Evolutionary conservation across 192 early-diverging fungal genomes (phyloP).

Genomic region (Phycomyces blakesleeanus): DNA sequence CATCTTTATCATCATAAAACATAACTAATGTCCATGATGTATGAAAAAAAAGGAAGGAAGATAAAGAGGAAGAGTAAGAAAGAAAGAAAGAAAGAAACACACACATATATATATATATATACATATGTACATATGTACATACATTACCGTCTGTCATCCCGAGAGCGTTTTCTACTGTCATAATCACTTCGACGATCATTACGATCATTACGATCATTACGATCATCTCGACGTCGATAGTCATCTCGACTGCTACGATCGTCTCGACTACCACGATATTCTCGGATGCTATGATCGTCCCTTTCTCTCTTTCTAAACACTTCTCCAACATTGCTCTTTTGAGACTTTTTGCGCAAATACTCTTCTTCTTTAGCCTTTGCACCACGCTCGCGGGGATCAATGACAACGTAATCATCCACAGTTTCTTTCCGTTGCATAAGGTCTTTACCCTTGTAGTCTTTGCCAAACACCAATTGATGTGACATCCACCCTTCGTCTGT

Average conservation of each 20-base stretch:
- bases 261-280: not conserved
- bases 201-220: not conserved
- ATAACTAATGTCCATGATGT: no score
- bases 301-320: conserved; percentile 12
- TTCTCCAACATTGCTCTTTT: conserved; percentile 11
- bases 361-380: conserved; percentile 19
- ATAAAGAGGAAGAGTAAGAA: no score
- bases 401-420: conserved; percentile 64
- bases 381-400: conserved; percentile 53
- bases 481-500: conserved; percentile 69
- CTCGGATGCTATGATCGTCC: not conserved
- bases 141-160: no score
- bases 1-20: no score
- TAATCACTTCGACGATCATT: conserved; percentile 6
- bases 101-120: no score
- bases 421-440: conserved; percentile 48
- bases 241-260: conserved; percentile 6
- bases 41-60: no score
- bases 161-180: conserved; percentile 4
- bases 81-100: no score
- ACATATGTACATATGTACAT: no score
- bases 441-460: conserved; percentile 61
- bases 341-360: conserved; percentile 7
- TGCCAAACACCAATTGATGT: conserved; percentile 73
- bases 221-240: not conserved